phyloP scores from a whole-genome alignment of 2,329 filamentous ascomycete genomes.

The Phialocephala sp. region DNA sequence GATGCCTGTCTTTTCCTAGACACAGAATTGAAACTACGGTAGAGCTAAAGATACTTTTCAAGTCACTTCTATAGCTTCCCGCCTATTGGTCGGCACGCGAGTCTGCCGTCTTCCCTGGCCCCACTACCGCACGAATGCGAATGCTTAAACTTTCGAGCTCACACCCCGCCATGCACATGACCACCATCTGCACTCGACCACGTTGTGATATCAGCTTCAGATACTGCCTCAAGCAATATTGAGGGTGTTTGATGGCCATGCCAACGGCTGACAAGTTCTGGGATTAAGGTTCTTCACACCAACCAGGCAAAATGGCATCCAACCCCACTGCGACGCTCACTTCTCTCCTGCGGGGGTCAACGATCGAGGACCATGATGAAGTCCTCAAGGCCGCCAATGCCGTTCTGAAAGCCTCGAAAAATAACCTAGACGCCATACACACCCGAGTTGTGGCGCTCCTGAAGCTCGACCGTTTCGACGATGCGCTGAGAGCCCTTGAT shows the following conservation, averaged over 20 bases:
- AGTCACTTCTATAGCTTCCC: neutral
- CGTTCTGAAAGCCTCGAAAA: slow-evolving; percentile 65
- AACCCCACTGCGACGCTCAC: slow-evolving; percentile 42
- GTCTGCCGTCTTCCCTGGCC: neutral
- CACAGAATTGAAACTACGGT: neutral
- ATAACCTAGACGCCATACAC: slow-evolving; percentile 64
- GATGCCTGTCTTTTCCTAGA: slow-evolving; percentile 1
- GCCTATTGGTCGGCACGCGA: neutral
- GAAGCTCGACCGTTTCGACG: slow-evolving; percentile 82
- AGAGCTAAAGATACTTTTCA: neutral
- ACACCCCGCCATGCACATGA: slow-evolving; percentile 19
- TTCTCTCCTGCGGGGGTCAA: slow-evolving; percentile 54
- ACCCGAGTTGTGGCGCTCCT: slow-evolving; percentile 76
- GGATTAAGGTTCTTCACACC: neutral
- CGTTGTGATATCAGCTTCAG: neutral
- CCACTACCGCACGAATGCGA: neutral
- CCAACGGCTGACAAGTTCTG: neutral
- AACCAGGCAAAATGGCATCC: slow-evolving; percentile 35
- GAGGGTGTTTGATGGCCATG: neutral
- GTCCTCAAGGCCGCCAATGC: slow-evolving; percentile 68
- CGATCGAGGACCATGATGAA: slow-evolving; percentile 75
- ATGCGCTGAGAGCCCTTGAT: slow-evolving; percentile 72
- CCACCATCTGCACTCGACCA: neutral
- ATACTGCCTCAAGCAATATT: neutral
- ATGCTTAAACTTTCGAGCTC: slow-evolving; percentile 2